These are phyloP conservation scores for Echium plantagineum DNA, from an alignment of 257 asterid species.

Conservation along the genomic window DNA sequence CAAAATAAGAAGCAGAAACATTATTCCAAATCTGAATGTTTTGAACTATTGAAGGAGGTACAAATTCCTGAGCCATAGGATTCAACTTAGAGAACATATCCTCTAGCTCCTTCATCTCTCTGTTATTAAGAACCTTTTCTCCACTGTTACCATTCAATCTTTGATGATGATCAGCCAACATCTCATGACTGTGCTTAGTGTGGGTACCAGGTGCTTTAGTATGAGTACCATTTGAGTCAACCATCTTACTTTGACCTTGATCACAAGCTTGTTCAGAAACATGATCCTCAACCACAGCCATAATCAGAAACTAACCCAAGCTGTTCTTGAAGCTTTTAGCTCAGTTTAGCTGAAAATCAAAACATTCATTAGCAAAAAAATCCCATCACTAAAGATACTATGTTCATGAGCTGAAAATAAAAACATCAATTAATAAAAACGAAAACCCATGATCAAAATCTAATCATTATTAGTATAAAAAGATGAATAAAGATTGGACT, in stretches of 20 bases:
- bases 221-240: conserved; percentile 3
- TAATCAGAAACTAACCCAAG: conserved; percentile 2
- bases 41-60: conserved; percentile 39
- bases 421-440: neutral
- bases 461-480: too few relatives aligned
- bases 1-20: neutral
- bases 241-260: conserved; percentile 1
- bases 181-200: neutral
- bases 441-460: too few relatives aligned
- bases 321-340: neutral
- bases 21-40: neutral
- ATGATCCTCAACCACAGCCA: conserved; percentile 3
- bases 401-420: neutral
- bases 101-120: conserved; percentile 60
- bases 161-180: neutral
- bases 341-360: neutral
- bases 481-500: too few relatives aligned
- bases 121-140: conserved; percentile 14
- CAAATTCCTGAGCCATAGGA: conserved; percentile 71
- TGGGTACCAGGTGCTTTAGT: neutral
- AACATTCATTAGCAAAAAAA: neutral
- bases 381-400: neutral
- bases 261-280: neutral
- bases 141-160: neutral
- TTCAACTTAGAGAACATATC: conserved; percentile 61